Percentiles rank a stretch among this genome's conserved stretches.
Evolutionary conservation across 768 basidiomycete genomes (phyloP).

Genomic region (Hortiboletus flavorubellus): DNA sequence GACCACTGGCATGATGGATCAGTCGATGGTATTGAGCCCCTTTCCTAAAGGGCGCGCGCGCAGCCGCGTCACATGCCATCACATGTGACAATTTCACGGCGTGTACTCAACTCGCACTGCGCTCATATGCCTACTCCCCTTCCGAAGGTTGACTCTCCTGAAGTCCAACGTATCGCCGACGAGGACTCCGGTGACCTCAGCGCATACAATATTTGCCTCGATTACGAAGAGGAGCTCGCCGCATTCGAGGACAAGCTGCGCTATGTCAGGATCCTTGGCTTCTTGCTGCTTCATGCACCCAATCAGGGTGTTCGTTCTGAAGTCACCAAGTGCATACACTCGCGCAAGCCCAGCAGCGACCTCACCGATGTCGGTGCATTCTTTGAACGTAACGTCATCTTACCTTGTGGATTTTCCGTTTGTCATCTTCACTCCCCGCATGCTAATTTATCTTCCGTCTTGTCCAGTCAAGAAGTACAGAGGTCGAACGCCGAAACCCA

Average conservation of each 20-base stretch:
- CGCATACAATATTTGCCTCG: conserved; percentile 1
- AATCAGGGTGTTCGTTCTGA: neutral
- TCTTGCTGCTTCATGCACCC: conserved; percentile 5
- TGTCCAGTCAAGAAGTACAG: conserved; percentile 13
- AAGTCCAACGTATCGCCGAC: neutral
- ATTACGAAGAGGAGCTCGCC: neutral
- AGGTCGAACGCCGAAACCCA: conserved; percentile 20
- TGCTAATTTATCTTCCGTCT: neutral
- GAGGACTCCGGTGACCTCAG: neutral
- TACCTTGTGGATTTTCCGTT: conserved; percentile 3
- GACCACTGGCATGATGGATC: no score
- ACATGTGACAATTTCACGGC: no score
- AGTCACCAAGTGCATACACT: conserved; percentile 4
- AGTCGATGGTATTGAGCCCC: no score
- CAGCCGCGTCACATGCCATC: no score
- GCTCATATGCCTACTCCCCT: neutral
- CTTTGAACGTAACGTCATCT: conserved; percentile 2
- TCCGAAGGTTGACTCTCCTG: neutral
- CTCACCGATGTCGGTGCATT: neutral
- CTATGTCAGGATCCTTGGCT: conserved; percentile 4
- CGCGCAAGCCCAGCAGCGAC: neutral
- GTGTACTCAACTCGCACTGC: no score
- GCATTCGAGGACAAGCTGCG: neutral
- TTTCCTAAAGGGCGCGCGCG: no score
- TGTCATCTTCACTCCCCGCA: neutral